Base-by-base conservation (phyloP, 306 rosid species). In the Quercus parvula region DNA sequence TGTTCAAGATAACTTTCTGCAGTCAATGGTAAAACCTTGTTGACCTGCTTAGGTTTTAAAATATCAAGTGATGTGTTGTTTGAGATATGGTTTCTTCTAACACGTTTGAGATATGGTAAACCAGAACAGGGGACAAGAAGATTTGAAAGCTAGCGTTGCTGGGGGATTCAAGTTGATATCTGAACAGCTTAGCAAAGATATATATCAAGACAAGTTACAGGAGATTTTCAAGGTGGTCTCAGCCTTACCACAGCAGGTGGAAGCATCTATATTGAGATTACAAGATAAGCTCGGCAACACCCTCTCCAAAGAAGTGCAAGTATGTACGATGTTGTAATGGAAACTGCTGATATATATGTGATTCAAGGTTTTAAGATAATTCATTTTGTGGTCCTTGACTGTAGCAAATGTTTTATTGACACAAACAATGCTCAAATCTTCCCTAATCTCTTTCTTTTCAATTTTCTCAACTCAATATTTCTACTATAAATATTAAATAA, bases 71-170 rank as follows among this genome's bases (percentile, higher is more conserved):
- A 74, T 63, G 56, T 79, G 24, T 74, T 70, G 78, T 74, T 75
- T 75, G 81, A 84, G n/a, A 28, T 58, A 70, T 51, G 72, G 66
- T 74, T 41, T 41, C 81, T 84, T 81, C 81, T 82, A 30, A 67
- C 57, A 46, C 17, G 73, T 68, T 73, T 66, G 81, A 84, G n/a
- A 28, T 58, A 70, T 41, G 72, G 62, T 71, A 59, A 85, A 81
- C 82, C 89, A 96, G 99, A 88, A 64, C 75, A 93, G 87, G 86
- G 92, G 91, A 82, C 98, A 90, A 72, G 95, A 91, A 81, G 97
- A 91, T 72, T 59, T 89, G 63, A 91, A 85, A 88, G 87, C 88
- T 81, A 90, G 79, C 85, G 69, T 91, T 59, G 92, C 87, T 38
- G 88, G 70, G 77, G 90, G 92, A 86, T 86, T 96, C 86, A 89